phyloP scores from a whole-genome alignment of 1,284 basidiomycete genomes.

The Singerocomus rubriflavus region DNA sequence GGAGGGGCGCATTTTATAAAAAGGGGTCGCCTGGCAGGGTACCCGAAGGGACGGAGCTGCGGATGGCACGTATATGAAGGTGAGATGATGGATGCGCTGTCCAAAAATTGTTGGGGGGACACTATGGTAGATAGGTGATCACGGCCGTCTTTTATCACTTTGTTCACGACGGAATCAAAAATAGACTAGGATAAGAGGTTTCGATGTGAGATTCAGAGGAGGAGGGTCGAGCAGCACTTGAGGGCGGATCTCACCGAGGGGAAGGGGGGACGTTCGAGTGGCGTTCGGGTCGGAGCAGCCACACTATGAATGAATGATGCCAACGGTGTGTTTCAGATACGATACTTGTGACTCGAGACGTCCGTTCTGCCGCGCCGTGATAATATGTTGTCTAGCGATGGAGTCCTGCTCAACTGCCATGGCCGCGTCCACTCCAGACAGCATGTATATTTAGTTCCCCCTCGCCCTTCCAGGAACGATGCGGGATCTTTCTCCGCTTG shows the following conservation, averaged over 20 bases:
- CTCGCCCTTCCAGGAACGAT: too few relatives aligned
- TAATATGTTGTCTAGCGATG: too few relatives aligned
- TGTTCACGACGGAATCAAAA: slow-evolving; percentile 3
- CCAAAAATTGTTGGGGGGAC: not conserved
- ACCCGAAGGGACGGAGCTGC: slow-evolving; percentile 11
- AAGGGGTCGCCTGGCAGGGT: slow-evolving; percentile 11
- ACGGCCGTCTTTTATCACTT: slow-evolving; percentile 10
- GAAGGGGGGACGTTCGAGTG: slow-evolving; percentile 15
- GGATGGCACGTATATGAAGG: slow-evolving; percentile 22
- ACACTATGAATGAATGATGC: slow-evolving; percentile 2
- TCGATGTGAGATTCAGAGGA: slow-evolving; percentile 24
- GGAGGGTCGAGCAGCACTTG: slow-evolving; percentile 17
- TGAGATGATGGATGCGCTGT: slow-evolving; percentile 17
- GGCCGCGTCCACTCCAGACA: too few relatives aligned
- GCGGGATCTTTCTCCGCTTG: too few relatives aligned
- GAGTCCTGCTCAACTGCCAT: too few relatives aligned
- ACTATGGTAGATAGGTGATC: too few relatives aligned
- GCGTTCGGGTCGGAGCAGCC: slow-evolving; percentile 18
- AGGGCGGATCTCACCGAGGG: slow-evolving; percentile 29
- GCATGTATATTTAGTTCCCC: too few relatives aligned
- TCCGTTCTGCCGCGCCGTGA: too few relatives aligned
- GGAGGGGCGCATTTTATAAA: slow-evolving; percentile 1
- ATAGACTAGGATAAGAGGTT: too few relatives aligned
- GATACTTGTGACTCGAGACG: not conserved
- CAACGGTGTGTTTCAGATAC: slow-evolving; percentile 16